Percentiles rank a stretch among this genome's conserved stretches.
phyloP scores from a whole-genome alignment of 768 basidiomycete species.

The Kwoniella sp. region DNA sequence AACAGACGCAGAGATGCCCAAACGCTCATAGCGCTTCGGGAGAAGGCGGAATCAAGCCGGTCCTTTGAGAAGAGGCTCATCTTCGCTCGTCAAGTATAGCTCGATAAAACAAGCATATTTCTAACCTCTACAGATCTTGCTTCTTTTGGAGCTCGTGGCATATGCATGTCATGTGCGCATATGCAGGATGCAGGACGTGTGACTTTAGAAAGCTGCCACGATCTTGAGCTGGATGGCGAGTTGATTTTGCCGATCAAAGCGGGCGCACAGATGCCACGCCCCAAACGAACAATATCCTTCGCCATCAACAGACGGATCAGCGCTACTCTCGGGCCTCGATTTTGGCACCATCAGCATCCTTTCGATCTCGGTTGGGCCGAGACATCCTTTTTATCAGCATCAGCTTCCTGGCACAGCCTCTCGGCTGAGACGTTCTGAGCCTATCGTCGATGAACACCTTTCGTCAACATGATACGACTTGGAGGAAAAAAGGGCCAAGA shows the following conservation, averaged over 20 bases:
- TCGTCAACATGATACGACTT: not conserved
- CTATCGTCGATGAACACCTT: not conserved
- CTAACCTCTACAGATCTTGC: too few relatives aligned
- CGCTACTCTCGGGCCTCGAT: not conserved
- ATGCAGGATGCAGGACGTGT: too few relatives aligned
- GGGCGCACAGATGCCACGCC: not conserved
- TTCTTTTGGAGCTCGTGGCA: too few relatives aligned
- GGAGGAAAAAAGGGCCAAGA: not conserved
- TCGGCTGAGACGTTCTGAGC: not conserved
- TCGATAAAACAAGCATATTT: too few relatives aligned
- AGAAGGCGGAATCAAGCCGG: too few relatives aligned
- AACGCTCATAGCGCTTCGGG: not conserved
- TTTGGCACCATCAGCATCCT: not conserved
- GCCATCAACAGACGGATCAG: not conserved
- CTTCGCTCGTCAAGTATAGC: too few relatives aligned
- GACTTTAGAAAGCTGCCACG: too few relatives aligned
- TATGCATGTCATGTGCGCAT: too few relatives aligned
- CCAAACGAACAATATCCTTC: not conserved
- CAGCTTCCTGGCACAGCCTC: not conserved
- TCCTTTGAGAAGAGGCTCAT: too few relatives aligned
- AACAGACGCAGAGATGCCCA: not conserved
- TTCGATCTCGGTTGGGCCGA: not conserved
- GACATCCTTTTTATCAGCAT: not conserved
- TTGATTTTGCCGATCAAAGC: not conserved
- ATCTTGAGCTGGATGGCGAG: too few relatives aligned